Evolutionary conservation across 2,329 filamentous ascomycete species (phyloP).

Genomic region (Aspergillus sp.): DNA sequence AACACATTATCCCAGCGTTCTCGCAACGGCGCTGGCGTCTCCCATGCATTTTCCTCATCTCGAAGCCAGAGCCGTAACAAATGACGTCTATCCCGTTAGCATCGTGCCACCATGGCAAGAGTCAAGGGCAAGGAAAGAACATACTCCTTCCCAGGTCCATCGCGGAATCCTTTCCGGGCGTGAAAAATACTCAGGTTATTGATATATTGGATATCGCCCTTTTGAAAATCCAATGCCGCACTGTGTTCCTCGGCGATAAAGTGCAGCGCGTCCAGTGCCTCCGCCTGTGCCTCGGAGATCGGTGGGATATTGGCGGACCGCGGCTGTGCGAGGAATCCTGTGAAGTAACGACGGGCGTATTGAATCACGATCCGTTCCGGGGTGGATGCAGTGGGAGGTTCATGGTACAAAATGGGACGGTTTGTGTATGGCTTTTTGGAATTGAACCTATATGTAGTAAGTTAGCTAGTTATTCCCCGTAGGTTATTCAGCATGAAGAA

Average conservation of each 20-base stretch:
- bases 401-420: background rate
- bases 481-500: too few relatives aligned
- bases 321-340: constrained; percentile 28
- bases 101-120: background rate
- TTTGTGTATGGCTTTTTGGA: background rate
- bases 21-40: background rate
- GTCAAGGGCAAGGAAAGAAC: too few relatives aligned
- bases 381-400: constrained; percentile 30
- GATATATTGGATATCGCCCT: background rate
- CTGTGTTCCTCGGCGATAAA: background rate
- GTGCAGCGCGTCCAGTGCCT: background rate
- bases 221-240: background rate
- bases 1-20: too few relatives aligned
- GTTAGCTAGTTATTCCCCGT: too few relatives aligned
- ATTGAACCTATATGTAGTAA: too few relatives aligned
- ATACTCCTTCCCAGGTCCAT: background rate
- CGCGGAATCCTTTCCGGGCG: background rate
- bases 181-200: background rate
- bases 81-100: background rate
- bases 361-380: constrained; percentile 49
- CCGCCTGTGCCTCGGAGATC: background rate
- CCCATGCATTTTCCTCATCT: background rate
- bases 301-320: background rate
- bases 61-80: background rate
- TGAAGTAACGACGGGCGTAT: constrained; percentile 49